Conservation (phyloP, 2,329 filamentous ascomycete species). For the Penicillium fuscoglaucum region DNA sequence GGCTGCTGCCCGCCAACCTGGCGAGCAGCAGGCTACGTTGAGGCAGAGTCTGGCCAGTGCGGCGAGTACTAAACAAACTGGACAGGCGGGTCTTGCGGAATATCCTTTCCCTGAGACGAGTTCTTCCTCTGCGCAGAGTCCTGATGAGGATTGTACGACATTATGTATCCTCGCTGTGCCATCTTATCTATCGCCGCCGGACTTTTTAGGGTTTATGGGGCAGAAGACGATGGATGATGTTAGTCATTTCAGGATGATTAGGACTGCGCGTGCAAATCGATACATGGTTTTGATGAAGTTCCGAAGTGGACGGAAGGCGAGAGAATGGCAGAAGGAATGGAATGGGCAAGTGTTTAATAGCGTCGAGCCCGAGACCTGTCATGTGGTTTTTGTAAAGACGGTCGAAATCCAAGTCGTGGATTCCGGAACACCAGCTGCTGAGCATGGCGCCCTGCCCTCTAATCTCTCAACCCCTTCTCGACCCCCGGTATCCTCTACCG, state of each 20-base stretch:
- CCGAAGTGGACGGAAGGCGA: conserved; percentile 69
- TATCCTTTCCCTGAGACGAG: conserved; percentile 21
- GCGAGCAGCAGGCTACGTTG: conserved; percentile 21
- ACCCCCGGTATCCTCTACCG: conserved; percentile 29
- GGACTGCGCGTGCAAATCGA: conserved; percentile 82
- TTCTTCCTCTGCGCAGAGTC: conserved; percentile 14
- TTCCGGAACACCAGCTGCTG: conserved; percentile 33
- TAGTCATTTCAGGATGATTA: conserved; percentile 91
- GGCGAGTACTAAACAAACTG: conserved; percentile 14
- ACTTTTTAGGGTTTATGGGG: conserved; percentile 88
- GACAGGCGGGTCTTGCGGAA: conserved; percentile 11
- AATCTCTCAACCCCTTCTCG: conserved; percentile 18
- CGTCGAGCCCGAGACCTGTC: conserved; percentile 92
- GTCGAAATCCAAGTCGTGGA: conserved; percentile 76
- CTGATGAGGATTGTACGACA: conserved; percentile 70
- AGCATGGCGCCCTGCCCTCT: conserved; percentile 63
- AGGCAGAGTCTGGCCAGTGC: conserved; percentile 14
- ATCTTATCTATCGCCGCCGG: conserved; percentile 85
- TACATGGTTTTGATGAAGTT: conserved; percentile 98
- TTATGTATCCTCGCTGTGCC: conserved; percentile 93
- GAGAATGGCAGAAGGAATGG: conserved; percentile 79
- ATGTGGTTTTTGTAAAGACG: conserved; percentile 90
- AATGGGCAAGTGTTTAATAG: conserved; percentile 92
- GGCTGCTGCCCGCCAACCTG: conserved; percentile 32
- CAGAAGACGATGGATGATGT: conserved; percentile 83